Evolutionary conservation across 768 basidiomycete genomes (phyloP), one percentile per base, ranked within the genome.

Genomic region (Pleurotus salmoneostramineus): DNA sequence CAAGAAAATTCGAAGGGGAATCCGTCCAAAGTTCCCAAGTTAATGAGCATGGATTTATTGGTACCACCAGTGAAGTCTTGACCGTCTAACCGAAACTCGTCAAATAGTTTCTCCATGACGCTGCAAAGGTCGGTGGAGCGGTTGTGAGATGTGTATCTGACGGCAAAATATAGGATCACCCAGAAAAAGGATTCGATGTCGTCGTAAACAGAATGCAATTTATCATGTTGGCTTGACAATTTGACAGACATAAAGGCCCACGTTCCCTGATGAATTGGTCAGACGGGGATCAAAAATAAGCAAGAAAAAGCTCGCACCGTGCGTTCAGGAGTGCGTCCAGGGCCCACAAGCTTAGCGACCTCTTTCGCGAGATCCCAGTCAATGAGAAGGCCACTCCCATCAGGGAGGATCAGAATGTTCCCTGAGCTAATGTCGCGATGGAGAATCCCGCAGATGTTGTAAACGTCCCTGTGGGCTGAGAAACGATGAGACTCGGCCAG

Each of bases 121-220:
- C n/a, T n/a, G 37, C 10, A 3, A 1, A 40, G 2, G 37, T 8
- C 37, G 37, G 37, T n/a, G 3, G 37, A 40, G 37, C 3, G 37
- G 6, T 50, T 61, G 46, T 62, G 66, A 8, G 46, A 33, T 15
- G 58, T 35, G 40, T 62, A 65, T 6, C 60, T 55, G 8, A 64
- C 35, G 11, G 51, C 47, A 15, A 43, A 40, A 36, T 63, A 67
- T 3, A 61, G 37, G 31, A 66, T 33, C 10, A 69, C 61, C 46
- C 66, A 60, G 37, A 62, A 54, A 21, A 64, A 64, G 40, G 62
- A 63, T 35, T 64, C 63, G 1, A 57, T 35, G 54, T 64, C 63
- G 40, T 64, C 61, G 3, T 56, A 52, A 7, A 58, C 40, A 5
- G 56, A 40, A 47, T 61, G 63, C n/a, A 58, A 7, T 27, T 21